Conservation (phyloP, 768 basidiomycete genomes). For the Pulveroboletus sp. region DNA sequence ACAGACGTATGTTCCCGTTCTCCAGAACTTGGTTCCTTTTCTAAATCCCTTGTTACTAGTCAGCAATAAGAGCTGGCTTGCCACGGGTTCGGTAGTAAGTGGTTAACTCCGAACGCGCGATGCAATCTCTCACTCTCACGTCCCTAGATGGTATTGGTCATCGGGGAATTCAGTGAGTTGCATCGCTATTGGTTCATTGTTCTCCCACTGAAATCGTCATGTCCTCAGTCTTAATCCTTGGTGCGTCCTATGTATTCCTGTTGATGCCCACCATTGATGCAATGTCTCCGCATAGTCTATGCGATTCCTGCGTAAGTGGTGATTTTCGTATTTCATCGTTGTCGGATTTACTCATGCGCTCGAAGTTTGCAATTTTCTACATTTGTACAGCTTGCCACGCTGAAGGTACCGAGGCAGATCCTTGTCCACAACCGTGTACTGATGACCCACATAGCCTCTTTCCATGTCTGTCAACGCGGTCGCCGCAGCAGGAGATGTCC, state of each 20-base stretch:
- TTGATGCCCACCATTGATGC: conserved; percentile 5
- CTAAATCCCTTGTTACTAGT: conserved; percentile 33
- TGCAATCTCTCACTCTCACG: background rate
- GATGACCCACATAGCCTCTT: conserved; percentile 25
- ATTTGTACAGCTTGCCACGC: conserved; percentile 41
- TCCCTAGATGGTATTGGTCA: conserved; percentile 32
- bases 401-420: conserved; percentile 38
- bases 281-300: conserved; percentile 30
- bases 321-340: background rate
- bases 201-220: conserved; percentile 7
- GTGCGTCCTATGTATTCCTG: conserved; percentile 22
- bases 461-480: conserved; percentile 51
- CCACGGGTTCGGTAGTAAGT: conserved; percentile 37
- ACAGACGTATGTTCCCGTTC: conserved; percentile 37
- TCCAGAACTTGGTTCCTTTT: background rate
- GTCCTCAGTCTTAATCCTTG: conserved; percentile 30
- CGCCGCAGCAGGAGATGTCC: conserved; percentile 44
- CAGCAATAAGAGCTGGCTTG: conserved; percentile 45
- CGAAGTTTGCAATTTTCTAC: conserved; percentile 40
- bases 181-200: too few relatives aligned
- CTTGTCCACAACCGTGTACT: background rate
- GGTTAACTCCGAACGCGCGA: background rate
- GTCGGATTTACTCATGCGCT: conserved; percentile 8
- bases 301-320: conserved; percentile 33
- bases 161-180: conserved; percentile 41